Base-by-base conservation (phyloP, 2,329 filamentous ascomycete genomes). In the Scopulariopsis brevicaulis region DNA sequence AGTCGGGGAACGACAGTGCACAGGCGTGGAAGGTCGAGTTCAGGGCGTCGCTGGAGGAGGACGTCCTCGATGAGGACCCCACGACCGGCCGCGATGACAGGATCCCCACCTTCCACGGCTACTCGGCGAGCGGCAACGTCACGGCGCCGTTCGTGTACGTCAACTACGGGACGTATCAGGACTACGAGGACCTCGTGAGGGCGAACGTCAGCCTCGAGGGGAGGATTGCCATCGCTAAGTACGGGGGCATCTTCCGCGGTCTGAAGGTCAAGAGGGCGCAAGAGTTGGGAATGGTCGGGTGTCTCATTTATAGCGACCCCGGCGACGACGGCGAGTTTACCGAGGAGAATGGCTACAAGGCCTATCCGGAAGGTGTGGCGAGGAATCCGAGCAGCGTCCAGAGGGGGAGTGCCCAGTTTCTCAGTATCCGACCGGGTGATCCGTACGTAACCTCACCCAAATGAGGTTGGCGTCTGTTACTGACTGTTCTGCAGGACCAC, bases 201-300 rank as follows among this genome's bases (percentile, higher is more conserved):
- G 86, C 89, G 43, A 90, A 90, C 63, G 73, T 96, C 59, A 84
- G 81, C 59, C 74, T 97, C 48, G 70, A 85, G 63, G 93, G 91
- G 54, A 96, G 96, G 72, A 93, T 97, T 63, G 91, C 89, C 1
- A 75, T 97, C 61, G 86, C 82, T 51, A 91, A 88, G 66, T 96
- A 97, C 68, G 93, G 93, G 18, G 79, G 82, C 53, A 85, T 93
- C 61, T 96, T 96, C 76, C 82, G 93, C 57, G 93, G 92, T 0
- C 78, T 97, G 62, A 97, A 96, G 71, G 84, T 96, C 59, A 96
- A 96, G 77, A 83, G 91, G 55, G 93, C 93, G 1, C 88, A 96
- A 70, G 90, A 96, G 64, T 77, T 96, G 20, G 93, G 92, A 40
- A 93, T 94, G 82, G 76, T 94, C 52, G 93, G 91, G n/a, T 79